phyloP scores from a whole-genome alignment of 2,329 filamentous ascomycete species.

The Seiridium cupressi region DNA sequence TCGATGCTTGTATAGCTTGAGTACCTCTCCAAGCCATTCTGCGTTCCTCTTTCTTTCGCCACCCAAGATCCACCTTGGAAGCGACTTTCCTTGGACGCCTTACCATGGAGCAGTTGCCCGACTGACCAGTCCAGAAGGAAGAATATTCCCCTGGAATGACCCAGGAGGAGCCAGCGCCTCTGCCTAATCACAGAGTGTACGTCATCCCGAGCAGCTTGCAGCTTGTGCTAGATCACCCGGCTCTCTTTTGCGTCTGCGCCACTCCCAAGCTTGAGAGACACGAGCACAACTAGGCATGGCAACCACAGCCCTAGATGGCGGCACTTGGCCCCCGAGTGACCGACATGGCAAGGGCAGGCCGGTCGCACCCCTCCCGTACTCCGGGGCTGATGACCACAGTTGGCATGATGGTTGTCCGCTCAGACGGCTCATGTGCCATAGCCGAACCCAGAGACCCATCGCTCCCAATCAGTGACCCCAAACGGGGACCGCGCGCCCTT shows the following conservation, averaged over 20 bases:
- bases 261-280: neutral
- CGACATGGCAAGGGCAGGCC: no score
- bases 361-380: neutral
- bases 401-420: neutral
- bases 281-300: neutral
- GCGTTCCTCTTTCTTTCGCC: neutral
- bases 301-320: neutral
- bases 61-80: neutral
- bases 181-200: no score
- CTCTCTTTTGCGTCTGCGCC: neutral
- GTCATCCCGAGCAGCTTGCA: no score
- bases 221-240: neutral
- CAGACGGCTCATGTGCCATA: neutral
- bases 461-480: no score
- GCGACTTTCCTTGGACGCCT: neutral
- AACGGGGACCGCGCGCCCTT: no score
- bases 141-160: neutral
- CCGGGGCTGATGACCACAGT: neutral
- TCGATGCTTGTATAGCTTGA: neutral
- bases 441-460: neutral
- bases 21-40: neutral
- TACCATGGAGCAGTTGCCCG: neutral
- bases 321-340: neutral
- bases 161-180: no score
- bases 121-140: neutral